Evolutionary conservation across 768 basidiomycete genomes (phyloP).

Genomic region (Paxillus ammoniavirescens): DNA sequence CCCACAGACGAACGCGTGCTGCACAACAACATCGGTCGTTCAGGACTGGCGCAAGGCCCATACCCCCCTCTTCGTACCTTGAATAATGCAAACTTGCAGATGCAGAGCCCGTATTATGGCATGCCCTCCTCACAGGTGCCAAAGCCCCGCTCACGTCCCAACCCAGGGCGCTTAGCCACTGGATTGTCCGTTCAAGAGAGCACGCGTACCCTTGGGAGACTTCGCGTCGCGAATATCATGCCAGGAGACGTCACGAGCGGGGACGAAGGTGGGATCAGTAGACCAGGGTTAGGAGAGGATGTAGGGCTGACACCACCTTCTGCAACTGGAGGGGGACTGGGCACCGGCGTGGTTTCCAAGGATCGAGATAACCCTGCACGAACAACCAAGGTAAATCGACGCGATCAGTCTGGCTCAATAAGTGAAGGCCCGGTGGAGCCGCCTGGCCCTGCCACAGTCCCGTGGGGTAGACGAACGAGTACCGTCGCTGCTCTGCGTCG

Average conservation of each 20-base stretch:
- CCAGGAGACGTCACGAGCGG: constrained; percentile 45
- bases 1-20: background rate
- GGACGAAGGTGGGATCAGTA: constrained; percentile 27
- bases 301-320: background rate
- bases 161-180: constrained; percentile 13
- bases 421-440: constrained; percentile 10
- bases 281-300: background rate
- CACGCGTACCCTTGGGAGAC: constrained; percentile 39
- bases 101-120: constrained; percentile 8
- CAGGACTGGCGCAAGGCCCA: background rate
- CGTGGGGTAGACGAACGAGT: constrained; percentile 30
- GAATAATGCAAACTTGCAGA: background rate
- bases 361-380: constrained; percentile 5
- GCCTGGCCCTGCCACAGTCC: constrained; percentile 20
- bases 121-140: constrained; percentile 8
- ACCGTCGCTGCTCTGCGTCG: constrained; percentile 22
- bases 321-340: background rate
- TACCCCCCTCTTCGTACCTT: background rate
- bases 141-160: constrained; percentile 6
- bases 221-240: constrained; percentile 48
- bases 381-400: background rate
- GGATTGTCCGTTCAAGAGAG: constrained; percentile 29
- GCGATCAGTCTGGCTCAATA: background rate
- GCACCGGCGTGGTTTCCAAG: background rate
- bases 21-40: constrained; percentile 4